phyloP scores from a whole-genome alignment of 23 red algal genomes.

The Pyropia haitanensis region DNA sequence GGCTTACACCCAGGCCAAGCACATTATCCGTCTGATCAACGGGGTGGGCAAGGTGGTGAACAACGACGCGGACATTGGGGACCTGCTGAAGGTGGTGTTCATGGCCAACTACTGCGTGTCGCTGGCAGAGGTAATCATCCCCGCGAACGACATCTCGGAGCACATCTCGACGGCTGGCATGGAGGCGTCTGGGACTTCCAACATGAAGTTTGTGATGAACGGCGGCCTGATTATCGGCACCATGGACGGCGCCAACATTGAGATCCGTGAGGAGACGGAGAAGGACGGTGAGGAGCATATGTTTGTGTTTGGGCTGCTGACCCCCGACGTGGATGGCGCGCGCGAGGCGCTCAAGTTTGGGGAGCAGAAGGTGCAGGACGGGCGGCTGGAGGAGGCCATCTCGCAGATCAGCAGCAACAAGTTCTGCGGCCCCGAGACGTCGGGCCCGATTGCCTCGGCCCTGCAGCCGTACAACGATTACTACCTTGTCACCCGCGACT shows the following conservation, averaged over 20 bases:
- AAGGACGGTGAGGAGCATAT: slow-evolving; percentile 75
- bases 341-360: slow-evolving; percentile 74
- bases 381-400: slow-evolving; percentile 71
- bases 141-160: slow-evolving; percentile 93
- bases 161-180: slow-evolving; percentile 98
- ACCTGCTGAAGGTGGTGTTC: slow-evolving; percentile 96
- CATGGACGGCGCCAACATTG: slow-evolving; percentile 99
- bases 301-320: slow-evolving; percentile 88
- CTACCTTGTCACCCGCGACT: slow-evolving; percentile 93
- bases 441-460: slow-evolving; percentile 36
- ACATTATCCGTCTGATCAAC: slow-evolving; percentile 97
- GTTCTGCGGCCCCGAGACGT: slow-evolving; percentile 64
- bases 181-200: slow-evolving; percentile 97
- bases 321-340: slow-evolving; percentile 72
- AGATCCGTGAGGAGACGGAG: slow-evolving; percentile 87
- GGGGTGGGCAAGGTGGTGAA: slow-evolving; percentile 92
- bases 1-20: slow-evolving; percentile 89
- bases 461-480: slow-evolving; percentile 93
- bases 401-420: slow-evolving; percentile 53
- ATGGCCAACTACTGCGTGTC: slow-evolving; percentile 96
- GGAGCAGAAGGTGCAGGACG: slow-evolving; percentile 56
- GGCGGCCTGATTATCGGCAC: slow-evolving; percentile 96
- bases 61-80: slow-evolving; percentile 65
- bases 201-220: slow-evolving; percentile 99
- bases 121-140: slow-evolving; percentile 88